Percentiles rank a stretch among this genome's conserved stretches.
phyloP scores from a whole-genome alignment of 2,329 filamentous ascomycete species.

The Chalaropsis ovoidea region DNA sequence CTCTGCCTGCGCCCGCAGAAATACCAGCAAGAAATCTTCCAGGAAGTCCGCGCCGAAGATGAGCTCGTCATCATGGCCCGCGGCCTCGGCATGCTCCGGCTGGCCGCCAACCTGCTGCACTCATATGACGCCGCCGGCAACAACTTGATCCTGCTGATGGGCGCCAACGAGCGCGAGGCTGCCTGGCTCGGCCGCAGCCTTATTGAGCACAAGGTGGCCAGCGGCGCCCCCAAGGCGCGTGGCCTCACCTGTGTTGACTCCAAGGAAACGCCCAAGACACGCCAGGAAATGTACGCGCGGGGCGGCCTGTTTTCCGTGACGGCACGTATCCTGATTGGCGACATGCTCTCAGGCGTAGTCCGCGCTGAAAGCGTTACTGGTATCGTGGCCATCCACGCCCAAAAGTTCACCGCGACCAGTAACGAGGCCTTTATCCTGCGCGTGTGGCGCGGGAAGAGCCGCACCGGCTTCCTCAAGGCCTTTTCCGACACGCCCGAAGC shows the following conservation, averaged over 20 bases:
- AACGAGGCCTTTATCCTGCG: conserved; percentile 90
- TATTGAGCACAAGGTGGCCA: conserved; percentile 89
- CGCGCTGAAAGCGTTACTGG: conserved; percentile 79
- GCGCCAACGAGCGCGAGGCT: conserved; percentile 87
- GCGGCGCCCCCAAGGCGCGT: conserved; percentile 52
- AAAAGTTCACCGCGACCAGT: conserved; percentile 74
- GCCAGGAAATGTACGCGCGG: conserved; percentile 82
- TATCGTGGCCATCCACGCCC: conserved; percentile 76
- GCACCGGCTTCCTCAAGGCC: conserved; percentile 84
- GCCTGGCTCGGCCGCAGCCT: conserved; percentile 93
- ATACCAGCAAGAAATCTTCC: conserved; percentile 94
- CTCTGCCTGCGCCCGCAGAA: conserved; percentile 39
- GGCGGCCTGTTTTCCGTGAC: conserved; percentile 95
- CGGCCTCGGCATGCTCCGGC: conserved; percentile 79
- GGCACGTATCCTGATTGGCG: conserved; percentile 87
- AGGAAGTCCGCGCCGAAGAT: conserved; percentile 81
- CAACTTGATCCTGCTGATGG: conserved; percentile 80
- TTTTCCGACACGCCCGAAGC: conserved; percentile 91
- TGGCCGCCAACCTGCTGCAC: conserved; percentile 92
- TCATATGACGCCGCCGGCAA: conserved; percentile 93
- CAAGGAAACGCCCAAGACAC: conserved; percentile 76
- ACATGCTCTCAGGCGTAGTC: conserved; percentile 74
- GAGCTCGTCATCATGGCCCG: conserved; percentile 85
- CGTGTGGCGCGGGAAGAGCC: conserved; percentile 91
- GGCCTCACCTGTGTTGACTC: conserved; percentile 90